Percentiles rank a stretch among this genome's conserved stretches.
These are phyloP conservation scores for Phalaenopsis aphrodite DNA, from an alignment of 106 monocot genomes.

Conservation along the genomic window DNA sequence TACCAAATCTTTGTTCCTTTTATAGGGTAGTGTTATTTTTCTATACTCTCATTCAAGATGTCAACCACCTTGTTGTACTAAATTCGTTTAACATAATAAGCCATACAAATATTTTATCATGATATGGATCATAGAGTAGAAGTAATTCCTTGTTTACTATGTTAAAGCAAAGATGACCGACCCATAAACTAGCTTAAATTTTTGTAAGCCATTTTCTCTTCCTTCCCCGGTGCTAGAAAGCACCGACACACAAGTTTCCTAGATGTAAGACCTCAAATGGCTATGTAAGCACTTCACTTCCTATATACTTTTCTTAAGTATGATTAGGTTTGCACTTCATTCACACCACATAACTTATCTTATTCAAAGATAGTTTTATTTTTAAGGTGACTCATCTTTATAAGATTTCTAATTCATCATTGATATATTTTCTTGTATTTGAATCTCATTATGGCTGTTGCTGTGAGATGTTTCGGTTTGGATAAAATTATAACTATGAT, in stretches of 20 bases:
- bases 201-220: too few relatives aligned
- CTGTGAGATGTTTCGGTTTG: not conserved
- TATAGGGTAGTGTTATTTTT: not conserved
- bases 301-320: not conserved
- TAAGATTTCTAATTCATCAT: not conserved
- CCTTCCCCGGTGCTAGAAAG: too few relatives aligned
- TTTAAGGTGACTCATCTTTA: not conserved
- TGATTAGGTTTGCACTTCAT: not conserved
- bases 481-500: not conserved
- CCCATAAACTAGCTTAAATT: too few relatives aligned
- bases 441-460: not conserved
- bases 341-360: not conserved
- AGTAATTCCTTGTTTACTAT: too few relatives aligned
- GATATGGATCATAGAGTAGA: not conserved
- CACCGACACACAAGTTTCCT: too few relatives aligned
- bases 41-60: not conserved
- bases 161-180: not conserved
- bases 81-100: not conserved
- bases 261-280: too few relatives aligned
- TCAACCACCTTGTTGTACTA: not conserved
- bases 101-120: not conserved
- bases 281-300: not conserved
- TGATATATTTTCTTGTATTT: not conserved
- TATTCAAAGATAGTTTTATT: not conserved
- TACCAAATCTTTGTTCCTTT: not conserved